Evolutionary conservation across 306 rosid genomes (phyloP), one percentile per base, ranked within the genome.

Genomic region (Trichosanthes cucumerina): DNA sequence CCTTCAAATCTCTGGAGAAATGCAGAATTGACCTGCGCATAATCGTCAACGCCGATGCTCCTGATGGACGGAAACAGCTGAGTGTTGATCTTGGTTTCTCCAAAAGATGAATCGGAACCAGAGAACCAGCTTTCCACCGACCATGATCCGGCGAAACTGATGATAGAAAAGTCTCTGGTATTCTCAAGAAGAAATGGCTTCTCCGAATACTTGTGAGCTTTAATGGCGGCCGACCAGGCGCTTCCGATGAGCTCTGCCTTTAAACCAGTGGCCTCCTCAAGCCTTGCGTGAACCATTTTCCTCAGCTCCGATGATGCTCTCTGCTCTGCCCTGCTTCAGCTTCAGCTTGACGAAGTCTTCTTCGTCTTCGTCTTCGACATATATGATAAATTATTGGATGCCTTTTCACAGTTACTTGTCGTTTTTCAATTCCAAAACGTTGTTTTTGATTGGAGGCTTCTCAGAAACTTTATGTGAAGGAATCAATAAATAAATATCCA

Each of bases 21-120:
- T 0, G 91, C 89, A 74, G 84, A 47, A 56, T 91, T 92, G 1
- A 89, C 87, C 7, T 10, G 18, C 43, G 92, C 97, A 50, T 58
- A 44, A 49, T 88, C 91, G 38, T 85, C 88, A 19, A 84, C 88
- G 1, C 99, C 93, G 77, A 95, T 68, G 80, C 93, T 91, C 86
- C 77, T 87, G 43, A 92, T 78, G 0, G 88, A 86, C 57, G 93
- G 93, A 39, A 92, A 95, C 2, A 58, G 38, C 1, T 9, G 1
- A 36, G 43, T 54, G 79, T 89, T 46, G 78, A 88, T 84, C 68
- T 79, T 19, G 0, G 87, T 71, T 71, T 80, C 93, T 3, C 93
- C 96, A n/a, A 88, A 90, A 0, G 87, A 47, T n/a, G 79, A 47
- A 0, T 56, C 73, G 15, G 62, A 46, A 26, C 66, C 56, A 2